Percentiles rank a stretch among this genome's conserved stretches.
These are phyloP conservation scores for Plectosphaerella cucumerina DNA, from an alignment of 2,329 filamentous ascomycete species.

Conservation along the genomic window DNA sequence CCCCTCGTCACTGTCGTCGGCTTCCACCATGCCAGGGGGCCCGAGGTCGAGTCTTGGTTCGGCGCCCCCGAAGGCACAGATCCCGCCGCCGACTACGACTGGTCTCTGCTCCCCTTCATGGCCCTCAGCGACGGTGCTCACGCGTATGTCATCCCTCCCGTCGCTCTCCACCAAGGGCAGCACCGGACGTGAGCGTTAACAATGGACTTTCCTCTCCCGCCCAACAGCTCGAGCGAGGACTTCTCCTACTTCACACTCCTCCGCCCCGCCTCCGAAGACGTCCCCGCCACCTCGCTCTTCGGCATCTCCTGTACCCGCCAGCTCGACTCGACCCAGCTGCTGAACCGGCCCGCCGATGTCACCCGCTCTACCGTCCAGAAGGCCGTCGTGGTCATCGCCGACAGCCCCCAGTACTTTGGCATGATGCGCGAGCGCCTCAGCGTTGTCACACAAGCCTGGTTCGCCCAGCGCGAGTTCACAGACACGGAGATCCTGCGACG, in stretches of 20 bases:
- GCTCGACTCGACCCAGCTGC: constrained; percentile 72
- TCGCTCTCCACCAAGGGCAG: background rate
- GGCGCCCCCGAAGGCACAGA: constrained; percentile 70
- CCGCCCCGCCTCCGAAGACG: constrained; percentile 46
- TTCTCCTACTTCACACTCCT: constrained; percentile 98
- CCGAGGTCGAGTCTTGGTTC: constrained; percentile 92
- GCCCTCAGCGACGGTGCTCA: constrained; percentile 94
- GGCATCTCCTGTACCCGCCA: constrained; percentile 95
- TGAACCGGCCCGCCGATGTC: constrained; percentile 79
- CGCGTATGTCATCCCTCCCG: constrained; percentile 55
- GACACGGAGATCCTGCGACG: constrained; percentile 85
- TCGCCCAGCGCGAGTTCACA: constrained; percentile 87
- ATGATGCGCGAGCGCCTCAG: constrained; percentile 85
- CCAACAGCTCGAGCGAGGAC: constrained; percentile 74
- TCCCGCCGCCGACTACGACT: constrained; percentile 80
- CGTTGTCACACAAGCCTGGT: constrained; percentile 93
- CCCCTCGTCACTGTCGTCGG: constrained; percentile 77
- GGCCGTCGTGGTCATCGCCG: constrained; percentile 91
- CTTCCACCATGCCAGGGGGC: constrained; percentile 82
- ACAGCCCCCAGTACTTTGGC: constrained; percentile 85
- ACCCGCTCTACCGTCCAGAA: constrained; percentile 98
- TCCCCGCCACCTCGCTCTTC: constrained; percentile 77
- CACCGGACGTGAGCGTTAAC: too few species aligned
- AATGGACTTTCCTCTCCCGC: background rate
- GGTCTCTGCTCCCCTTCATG: constrained; percentile 93